phyloP scores from a whole-genome alignment of 2,329 filamentous ascomycete species.

The Epicoccum sorghinum region DNA sequence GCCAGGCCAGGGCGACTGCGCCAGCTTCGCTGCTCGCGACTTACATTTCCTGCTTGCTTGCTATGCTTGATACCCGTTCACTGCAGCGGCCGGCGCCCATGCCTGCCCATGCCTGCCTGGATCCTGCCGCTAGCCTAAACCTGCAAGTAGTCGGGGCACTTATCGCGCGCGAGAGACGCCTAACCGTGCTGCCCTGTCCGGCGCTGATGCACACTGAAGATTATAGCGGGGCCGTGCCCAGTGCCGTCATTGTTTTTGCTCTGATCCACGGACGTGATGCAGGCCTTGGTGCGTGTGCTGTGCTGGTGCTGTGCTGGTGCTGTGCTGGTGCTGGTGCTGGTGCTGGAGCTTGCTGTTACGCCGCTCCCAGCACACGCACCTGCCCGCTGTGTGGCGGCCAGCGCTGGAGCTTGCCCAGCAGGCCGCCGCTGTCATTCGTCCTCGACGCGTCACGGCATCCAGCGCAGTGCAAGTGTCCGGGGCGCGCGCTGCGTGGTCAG shows the following conservation, averaged over 20 bases:
- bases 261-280: background rate
- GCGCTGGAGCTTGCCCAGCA: background rate
- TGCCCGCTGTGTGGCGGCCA: background rate
- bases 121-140: slow-evolving; percentile 14
- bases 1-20: slow-evolving; percentile 1
- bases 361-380: background rate
- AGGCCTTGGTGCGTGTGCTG: too few relatives aligned
- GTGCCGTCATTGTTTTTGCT: slow-evolving; percentile 27
- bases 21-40: background rate
- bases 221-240: slow-evolving; percentile 28
- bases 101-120: slow-evolving; percentile 13
- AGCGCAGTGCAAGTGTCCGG: background rate
- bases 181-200: background rate
- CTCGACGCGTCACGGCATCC: too few relatives aligned
- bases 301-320: slow-evolving; percentile 1
- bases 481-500: slow-evolving; percentile 10
- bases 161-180: slow-evolving; percentile 12
- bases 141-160: slow-evolving; percentile 13
- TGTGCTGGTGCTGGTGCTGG: slow-evolving; percentile 5
- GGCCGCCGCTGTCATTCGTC: background rate
- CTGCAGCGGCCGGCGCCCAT: slow-evolving; percentile 5
- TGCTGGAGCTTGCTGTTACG: background rate
- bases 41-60: slow-evolving; percentile 9
- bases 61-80: slow-evolving; percentile 17
- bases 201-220: slow-evolving; percentile 5